Evolutionary conservation across 306 rosid genomes (phyloP), one percentile per base, ranked within the genome.

Genomic region (Sophora flavescens): DNA sequence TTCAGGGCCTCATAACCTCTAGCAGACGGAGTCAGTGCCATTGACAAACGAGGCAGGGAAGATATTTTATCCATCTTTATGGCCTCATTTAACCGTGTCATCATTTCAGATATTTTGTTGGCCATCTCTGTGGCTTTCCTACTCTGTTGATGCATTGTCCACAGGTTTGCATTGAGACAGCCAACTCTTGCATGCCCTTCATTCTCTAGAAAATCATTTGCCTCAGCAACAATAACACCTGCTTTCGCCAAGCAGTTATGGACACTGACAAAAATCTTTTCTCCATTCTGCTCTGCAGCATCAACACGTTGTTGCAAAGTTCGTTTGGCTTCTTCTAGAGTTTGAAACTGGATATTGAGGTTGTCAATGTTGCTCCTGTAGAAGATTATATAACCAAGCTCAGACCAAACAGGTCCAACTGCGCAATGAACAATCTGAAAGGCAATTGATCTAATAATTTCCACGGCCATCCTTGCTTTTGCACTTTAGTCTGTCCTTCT

Each of bases 1-100:
- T 58, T 1, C 5, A 77, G 2, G 30, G 68, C 61, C 59, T 54
- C 41, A 5, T 39, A 66, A 56, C 60, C 50, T 42, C 58, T 62
- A 11, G 14, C 8, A 7, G 11, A 56, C 3, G 48, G 47, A 0
- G 54, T 2, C 17, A 8, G 0, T 16, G 50, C 8, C 10, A 39
- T 11, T 6, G 11, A 18, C 1, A 57, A 6, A 12, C 12, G 18
- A 36, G 33, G 10, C 44, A 5, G 28, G 26, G 39, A 54, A 26
- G 68, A 66, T 10, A 67, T 7, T 32, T 0, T 44, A 0, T n/a
- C 3, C 12, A 66, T 30, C 3, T 30, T 30, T 30, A 30, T 30
- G 44, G 4, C 2, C 30, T 28, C 26, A 30, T 30, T 38, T 30
- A 42, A 50, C 4, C 0, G 5, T 3, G 6, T 18, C 42, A 8